phyloP scores from a whole-genome alignment of 768 basidiomycete genomes.

The Boletales sp. region DNA sequence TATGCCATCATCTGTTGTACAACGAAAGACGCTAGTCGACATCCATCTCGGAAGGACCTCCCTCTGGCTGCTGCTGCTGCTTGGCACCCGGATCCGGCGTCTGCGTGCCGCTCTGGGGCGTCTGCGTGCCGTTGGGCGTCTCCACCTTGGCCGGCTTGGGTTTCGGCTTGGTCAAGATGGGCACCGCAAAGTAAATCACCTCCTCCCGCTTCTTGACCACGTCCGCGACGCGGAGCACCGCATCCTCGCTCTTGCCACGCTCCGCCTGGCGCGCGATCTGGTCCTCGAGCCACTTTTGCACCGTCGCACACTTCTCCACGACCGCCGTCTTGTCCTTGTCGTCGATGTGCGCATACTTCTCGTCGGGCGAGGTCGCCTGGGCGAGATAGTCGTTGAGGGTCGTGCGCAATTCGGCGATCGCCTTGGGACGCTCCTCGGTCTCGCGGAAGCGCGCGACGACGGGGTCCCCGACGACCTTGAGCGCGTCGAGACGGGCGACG shows the following conservation, averaged over 20 bases:
- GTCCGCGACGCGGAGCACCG: conserved; percentile 76
- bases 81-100: conserved; percentile 49
- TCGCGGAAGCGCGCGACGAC: conserved; percentile 83
- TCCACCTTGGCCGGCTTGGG: conserved; percentile 74
- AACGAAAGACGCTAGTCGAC: no score
- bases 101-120: conserved; percentile 64
- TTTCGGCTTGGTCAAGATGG: conserved; percentile 90
- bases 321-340: conserved; percentile 82
- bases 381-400: conserved; percentile 82
- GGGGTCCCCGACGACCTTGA: conserved; percentile 85
- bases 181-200: conserved; percentile 81
- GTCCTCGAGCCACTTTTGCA: conserved; percentile 96
- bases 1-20: no score
- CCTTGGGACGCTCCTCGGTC: conserved; percentile 71
- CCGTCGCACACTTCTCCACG: conserved; percentile 85
- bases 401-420: conserved; percentile 77
- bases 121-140: conserved; percentile 53
- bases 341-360: conserved; percentile 86
- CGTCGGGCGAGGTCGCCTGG: conserved; percentile 80
- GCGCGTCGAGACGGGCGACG: conserved; percentile 72
- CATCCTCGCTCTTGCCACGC: conserved; percentile 83
- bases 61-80: conserved; percentile 26
- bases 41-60: conserved; percentile 75
- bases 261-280: conserved; percentile 83
- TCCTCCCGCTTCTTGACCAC: conserved; percentile 92